Evolutionary conservation across 352 stramenopile genomes (phyloP).

Genomic region (Globisporangium cederbergense): DNA sequence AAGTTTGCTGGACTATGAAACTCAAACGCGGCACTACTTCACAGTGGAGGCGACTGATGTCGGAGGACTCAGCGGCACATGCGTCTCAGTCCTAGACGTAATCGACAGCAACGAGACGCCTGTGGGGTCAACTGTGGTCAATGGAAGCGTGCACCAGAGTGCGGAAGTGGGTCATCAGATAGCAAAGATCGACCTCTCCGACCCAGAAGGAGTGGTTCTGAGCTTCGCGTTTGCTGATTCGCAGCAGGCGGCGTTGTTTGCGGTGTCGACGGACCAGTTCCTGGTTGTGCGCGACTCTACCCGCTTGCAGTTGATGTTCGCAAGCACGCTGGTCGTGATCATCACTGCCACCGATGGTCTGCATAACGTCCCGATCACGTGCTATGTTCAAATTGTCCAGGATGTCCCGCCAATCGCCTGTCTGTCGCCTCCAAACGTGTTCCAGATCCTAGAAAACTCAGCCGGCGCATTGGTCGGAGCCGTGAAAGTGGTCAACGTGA

Average conservation of each 20-base stretch:
- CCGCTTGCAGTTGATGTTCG: constrained; percentile 3
- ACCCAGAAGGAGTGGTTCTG: constrained; percentile 2
- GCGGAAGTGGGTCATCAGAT: constrained; percentile 17
- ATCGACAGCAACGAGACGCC: constrained; percentile 40
- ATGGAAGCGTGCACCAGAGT: constrained; percentile 29
- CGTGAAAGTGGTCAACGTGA: constrained; percentile 1
- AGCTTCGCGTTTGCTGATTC: constrained; percentile 4
- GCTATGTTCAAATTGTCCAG: constrained; percentile 20
- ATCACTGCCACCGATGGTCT: constrained; percentile 20
- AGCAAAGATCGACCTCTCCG: constrained; percentile 3
- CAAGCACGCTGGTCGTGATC: background rate
- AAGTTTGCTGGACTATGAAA: constrained; percentile 35
- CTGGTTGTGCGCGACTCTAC: background rate
- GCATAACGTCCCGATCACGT: constrained; percentile 22
- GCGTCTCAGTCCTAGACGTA: constrained; percentile 32
- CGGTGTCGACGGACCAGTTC: constrained; percentile 13
- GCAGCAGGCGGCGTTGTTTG: background rate
- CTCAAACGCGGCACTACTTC: constrained; percentile 24
- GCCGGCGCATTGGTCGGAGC: constrained; percentile 6
- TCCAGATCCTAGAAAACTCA: constrained; percentile 13
- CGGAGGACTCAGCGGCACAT: constrained; percentile 30
- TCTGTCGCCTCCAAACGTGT: background rate
- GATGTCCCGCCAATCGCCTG: constrained; percentile 36
- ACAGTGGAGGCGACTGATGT: constrained; percentile 29
- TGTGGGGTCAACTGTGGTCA: constrained; percentile 25